These are phyloP conservation scores for Ilyonectria robusta DNA, from an alignment of 2,329 filamentous ascomycete species.

Conservation along the genomic window DNA sequence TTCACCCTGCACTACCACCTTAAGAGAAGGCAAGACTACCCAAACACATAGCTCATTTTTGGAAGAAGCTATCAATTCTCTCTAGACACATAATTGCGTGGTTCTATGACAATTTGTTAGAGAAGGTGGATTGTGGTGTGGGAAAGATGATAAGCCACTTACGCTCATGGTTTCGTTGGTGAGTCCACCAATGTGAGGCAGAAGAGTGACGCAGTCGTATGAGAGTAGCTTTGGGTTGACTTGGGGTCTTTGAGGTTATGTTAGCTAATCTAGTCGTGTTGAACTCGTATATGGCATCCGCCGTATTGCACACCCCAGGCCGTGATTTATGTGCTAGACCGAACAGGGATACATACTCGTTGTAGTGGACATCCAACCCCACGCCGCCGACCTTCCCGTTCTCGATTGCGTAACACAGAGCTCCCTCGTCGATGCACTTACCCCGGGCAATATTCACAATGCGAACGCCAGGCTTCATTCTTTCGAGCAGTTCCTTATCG, in stretches of 20 bases:
- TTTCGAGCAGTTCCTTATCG: not conserved
- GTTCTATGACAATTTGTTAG: too few relatives aligned
- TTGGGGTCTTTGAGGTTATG: not conserved
- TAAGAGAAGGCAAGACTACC: too few relatives aligned
- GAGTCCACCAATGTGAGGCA: conserved; percentile 11
- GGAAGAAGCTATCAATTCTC: too few relatives aligned
- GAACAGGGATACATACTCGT: conserved; percentile 6
- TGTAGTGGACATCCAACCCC: conserved; percentile 13
- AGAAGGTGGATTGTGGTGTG: too few relatives aligned
- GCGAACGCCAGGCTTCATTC: not conserved
- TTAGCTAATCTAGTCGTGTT: too few relatives aligned
- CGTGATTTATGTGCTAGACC: too few relatives aligned
- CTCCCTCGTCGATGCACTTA: conserved; percentile 11
- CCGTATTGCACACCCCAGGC: too few relatives aligned
- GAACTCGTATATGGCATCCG: too few relatives aligned
- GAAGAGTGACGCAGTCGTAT: conserved; percentile 5
- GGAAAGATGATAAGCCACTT: not conserved
- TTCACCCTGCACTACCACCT: too few relatives aligned
- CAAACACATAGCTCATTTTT: too few relatives aligned
- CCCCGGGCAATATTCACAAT: conserved; percentile 13
- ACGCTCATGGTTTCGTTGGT: conserved; percentile 8
- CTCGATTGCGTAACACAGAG: not conserved
- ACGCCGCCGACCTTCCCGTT: not conserved
- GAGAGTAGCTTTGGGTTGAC: conserved; percentile 1
- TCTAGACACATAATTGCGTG: too few relatives aligned